phyloP scores from a whole-genome alignment of 2,329 filamentous ascomycete species.

The Dactylellina sp. region DNA sequence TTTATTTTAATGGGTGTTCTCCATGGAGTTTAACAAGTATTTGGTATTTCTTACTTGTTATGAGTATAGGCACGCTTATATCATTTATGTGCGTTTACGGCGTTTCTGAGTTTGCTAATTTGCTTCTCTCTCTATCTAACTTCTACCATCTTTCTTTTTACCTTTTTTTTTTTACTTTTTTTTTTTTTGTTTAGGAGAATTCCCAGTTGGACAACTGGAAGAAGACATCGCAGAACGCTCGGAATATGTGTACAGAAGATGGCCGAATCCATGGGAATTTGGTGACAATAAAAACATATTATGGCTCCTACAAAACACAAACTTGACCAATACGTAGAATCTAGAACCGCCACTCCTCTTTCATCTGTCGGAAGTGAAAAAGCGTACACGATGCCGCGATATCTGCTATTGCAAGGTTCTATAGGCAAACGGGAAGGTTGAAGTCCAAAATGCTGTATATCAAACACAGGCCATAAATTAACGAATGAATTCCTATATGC shows the following conservation, averaged over 20 bases:
- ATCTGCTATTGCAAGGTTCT: conserved; percentile 15
- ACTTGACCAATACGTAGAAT: too few relatives aligned
- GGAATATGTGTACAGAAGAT: background rate
- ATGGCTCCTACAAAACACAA: conserved; percentile 3
- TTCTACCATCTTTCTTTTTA: conserved; percentile 14
- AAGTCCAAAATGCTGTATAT: conserved; percentile 6
- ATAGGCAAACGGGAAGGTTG: conserved; percentile 23
- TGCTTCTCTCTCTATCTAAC: conserved; percentile 2
- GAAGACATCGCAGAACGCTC: background rate
- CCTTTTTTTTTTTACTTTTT: conserved; percentile 23
- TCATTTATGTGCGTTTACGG: conserved; percentile 56
- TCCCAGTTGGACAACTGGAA: conserved; percentile 27
- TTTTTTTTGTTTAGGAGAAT: conserved; percentile 21
- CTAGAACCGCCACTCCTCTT: background rate
- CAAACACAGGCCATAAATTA: too few relatives aligned
- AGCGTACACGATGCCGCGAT: conserved; percentile 8
- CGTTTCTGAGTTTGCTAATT: conserved; percentile 36
- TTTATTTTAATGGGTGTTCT: conserved; percentile 32
- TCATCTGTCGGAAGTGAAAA: conserved; percentile 6
- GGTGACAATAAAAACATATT: conserved; percentile 22
- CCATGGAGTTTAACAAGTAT: conserved; percentile 44
- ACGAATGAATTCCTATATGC: too few relatives aligned
- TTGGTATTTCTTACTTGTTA: background rate
- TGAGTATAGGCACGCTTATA: conserved; percentile 9
- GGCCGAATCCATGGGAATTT: conserved; percentile 15